Percentiles rank a stretch among this genome's conserved stretches.
These are phyloP conservation scores for Schizosaccharomyces lindneri DNA, from an alignment of 805 yeast genomes.

Conservation along the genomic window DNA sequence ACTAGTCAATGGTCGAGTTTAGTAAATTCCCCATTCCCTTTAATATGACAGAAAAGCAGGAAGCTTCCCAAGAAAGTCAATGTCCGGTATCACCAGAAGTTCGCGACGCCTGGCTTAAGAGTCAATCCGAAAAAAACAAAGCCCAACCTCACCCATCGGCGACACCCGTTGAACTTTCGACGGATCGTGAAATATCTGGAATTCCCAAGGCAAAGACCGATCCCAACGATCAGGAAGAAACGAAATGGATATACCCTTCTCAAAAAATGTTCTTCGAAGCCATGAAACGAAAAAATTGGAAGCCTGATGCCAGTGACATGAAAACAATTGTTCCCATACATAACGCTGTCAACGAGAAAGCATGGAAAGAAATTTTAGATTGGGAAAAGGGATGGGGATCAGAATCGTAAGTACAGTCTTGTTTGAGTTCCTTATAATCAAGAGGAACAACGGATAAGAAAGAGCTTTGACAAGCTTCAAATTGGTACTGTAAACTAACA, in stretches of 20 bases:
- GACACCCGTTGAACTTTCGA: conserved; percentile 22
- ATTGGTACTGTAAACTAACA: not conserved
- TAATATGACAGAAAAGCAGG: conserved; percentile 4
- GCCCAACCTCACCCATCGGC: not conserved
- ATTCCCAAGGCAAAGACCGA: conserved; percentile 25
- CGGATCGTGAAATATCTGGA: conserved; percentile 52
- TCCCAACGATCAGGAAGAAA: conserved; percentile 18
- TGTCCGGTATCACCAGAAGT: conserved; percentile 21
- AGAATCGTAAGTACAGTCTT: conserved; percentile 4
- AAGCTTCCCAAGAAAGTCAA: conserved; percentile 10
- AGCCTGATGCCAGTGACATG: conserved; percentile 66
- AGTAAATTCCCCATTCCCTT: not conserved
- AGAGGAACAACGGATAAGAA: too few relatives aligned
- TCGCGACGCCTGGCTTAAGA: conserved; percentile 17
- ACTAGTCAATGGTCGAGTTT: too few relatives aligned
- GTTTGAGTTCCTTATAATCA: not conserved
- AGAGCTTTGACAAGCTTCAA: too few relatives aligned
- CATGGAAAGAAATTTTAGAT: conserved; percentile 58
- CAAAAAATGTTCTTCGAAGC: conserved; percentile 87
- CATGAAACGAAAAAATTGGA: conserved; percentile 75
- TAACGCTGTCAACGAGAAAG: conserved; percentile 76
- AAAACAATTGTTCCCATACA: conserved; percentile 78
- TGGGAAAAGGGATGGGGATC: conserved; percentile 40
- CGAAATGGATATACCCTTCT: conserved; percentile 86
- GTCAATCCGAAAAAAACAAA: conserved; percentile 8